Evolutionary conservation across 352 stramenopile genomes (phyloP).

Genomic region (Pythium aristosporum): DNA sequence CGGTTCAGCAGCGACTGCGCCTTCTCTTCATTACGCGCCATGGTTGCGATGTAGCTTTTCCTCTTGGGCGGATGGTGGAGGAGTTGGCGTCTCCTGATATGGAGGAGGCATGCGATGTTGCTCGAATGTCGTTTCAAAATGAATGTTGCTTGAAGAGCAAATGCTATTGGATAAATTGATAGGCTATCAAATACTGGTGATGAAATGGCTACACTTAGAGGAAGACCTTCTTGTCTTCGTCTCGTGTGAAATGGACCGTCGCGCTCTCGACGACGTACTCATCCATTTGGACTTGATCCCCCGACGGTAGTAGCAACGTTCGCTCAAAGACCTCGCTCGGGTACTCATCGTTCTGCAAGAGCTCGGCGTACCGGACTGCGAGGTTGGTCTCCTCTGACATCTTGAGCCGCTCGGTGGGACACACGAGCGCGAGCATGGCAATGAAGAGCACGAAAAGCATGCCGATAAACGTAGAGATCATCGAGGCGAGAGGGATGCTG

Average conservation of each 20-base stretch:
- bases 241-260: conserved; percentile 24
- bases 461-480: conserved; percentile 43
- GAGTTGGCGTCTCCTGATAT: neutral
- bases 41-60: conserved; percentile 32
- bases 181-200: neutral
- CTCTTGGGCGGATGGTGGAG: neutral
- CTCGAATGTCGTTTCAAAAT: neutral
- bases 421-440: conserved; percentile 27
- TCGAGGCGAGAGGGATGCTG: conserved; percentile 29
- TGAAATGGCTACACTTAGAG: conserved; percentile 7
- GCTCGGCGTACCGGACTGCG: conserved; percentile 7
- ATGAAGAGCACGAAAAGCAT: conserved; percentile 36
- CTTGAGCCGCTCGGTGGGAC: conserved; percentile 35
- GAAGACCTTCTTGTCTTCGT: conserved; percentile 18
- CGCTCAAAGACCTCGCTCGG: conserved; percentile 34
- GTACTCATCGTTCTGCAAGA: conserved; percentile 20
- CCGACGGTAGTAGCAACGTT: conserved; percentile 23
- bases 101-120: neutral
- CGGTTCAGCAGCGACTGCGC: conserved; percentile 97
- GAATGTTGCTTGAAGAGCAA: too few species aligned
- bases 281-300: conserved; percentile 33
- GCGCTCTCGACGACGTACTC: conserved; percentile 47
- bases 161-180: too few species aligned
- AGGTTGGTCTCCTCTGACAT: conserved; percentile 25
- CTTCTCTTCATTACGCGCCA: conserved; percentile 99